These are phyloP conservation scores for Venturia pyrina DNA, from an alignment of 2,329 filamentous ascomycete species.

Conservation along the genomic window DNA sequence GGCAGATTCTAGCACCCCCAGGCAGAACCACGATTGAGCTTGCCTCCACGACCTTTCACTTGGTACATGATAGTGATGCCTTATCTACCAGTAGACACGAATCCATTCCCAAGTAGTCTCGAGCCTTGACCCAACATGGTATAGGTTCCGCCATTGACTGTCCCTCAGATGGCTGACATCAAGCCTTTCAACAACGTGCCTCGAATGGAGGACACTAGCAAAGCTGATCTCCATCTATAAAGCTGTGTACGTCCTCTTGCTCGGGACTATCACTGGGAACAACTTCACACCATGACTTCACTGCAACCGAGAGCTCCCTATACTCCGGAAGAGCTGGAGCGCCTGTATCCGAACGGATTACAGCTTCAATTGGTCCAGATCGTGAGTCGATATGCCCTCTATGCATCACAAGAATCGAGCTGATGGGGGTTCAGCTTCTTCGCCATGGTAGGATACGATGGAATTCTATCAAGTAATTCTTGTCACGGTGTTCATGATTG, in stretches of 20 bases:
- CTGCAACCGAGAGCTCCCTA: constrained; percentile 67
- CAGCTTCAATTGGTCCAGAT: constrained; percentile 86
- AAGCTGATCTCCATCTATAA: background rate
- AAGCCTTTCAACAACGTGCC: background rate
- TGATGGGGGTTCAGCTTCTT: constrained; percentile 21
- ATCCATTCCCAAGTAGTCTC: background rate
- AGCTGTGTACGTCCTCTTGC: background rate
- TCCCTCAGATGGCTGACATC: background rate
- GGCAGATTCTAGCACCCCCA: too few species aligned
- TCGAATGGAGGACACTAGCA: background rate
- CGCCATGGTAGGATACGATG: constrained; percentile 25
- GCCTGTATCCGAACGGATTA: constrained; percentile 70
- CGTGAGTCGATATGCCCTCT: constrained; percentile 3
- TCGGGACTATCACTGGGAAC: background rate
- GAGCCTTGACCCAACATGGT: background rate
- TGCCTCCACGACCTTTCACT: too few species aligned
- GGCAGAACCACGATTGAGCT: too few species aligned
- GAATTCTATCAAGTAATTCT: background rate
- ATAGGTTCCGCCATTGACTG: background rate
- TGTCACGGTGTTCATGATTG: constrained; percentile 1
- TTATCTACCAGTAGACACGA: too few species aligned
- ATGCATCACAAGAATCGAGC: background rate
- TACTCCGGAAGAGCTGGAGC: constrained; percentile 65
- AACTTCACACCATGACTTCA: constrained; percentile 58
- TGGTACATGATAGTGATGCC: too few species aligned